Conservation (phyloP, 805 yeast genomes). For the Middelhovenomyces tepae region DNA sequence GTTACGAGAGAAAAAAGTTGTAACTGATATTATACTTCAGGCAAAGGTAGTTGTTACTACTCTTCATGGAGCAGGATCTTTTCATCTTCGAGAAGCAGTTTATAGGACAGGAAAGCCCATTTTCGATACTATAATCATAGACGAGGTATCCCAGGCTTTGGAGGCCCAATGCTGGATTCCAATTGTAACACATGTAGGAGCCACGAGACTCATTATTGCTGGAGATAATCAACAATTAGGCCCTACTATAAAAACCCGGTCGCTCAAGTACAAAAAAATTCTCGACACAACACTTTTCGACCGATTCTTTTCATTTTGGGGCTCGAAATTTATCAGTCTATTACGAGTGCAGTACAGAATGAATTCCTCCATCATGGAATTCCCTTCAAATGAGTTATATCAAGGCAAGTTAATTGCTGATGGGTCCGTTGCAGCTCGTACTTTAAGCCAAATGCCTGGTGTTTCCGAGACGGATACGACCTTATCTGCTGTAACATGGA, state of each 20-base stretch:
- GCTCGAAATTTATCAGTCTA: constrained; percentile 43
- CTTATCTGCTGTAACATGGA: constrained; percentile 57
- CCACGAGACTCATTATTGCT: constrained; percentile 61
- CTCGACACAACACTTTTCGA: constrained; percentile 74
- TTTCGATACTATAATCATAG: constrained; percentile 79
- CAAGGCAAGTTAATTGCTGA: constrained; percentile 54
- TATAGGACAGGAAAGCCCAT: constrained; percentile 28
- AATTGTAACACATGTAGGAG: constrained; percentile 51
- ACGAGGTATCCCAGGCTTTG: constrained; percentile 88
- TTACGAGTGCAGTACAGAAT: constrained; percentile 80
- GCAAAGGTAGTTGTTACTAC: constrained; percentile 74
- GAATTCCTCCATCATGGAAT: constrained; percentile 70
- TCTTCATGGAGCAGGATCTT: constrained; percentile 77
- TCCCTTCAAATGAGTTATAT: constrained; percentile 63
- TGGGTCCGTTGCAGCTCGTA: constrained; percentile 42
- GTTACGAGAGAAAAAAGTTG: constrained; percentile 53
- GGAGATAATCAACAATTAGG: constrained; percentile 93
- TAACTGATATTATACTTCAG: constrained; percentile 46
- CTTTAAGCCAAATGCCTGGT: constrained; percentile 46
- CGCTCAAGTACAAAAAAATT: constrained; percentile 33
- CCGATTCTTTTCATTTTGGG: constrained; percentile 47
- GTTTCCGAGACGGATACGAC: constrained; percentile 49
- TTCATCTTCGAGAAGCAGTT: constrained; percentile 52
- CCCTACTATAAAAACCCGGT: constrained; percentile 63
- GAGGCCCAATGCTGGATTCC: constrained; percentile 99